phyloP scores from a whole-genome alignment of 169 alveolate genomes.

The Cryptosporidium tyzzeri region DNA sequence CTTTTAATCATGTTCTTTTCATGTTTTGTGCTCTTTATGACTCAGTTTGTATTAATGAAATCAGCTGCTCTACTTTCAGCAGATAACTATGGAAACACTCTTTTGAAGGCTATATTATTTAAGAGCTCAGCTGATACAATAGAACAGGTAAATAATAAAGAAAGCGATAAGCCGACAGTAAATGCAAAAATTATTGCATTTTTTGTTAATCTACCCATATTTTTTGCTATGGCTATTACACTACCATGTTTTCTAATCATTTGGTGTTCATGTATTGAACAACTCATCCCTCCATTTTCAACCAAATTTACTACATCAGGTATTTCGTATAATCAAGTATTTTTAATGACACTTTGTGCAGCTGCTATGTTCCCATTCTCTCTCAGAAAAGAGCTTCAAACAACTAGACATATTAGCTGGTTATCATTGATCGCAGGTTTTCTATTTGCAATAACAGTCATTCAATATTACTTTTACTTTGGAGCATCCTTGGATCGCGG shows the following conservation, averaged over 20 bases:
- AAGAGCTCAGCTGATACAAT: conserved; percentile 14
- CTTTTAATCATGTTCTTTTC: conserved; percentile 49
- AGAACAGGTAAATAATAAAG: not conserved
- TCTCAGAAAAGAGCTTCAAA: conserved; percentile 48
- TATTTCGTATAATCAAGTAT: conserved; percentile 22
- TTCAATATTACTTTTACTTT: conserved; percentile 45
- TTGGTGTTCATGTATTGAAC: conserved; percentile 75
- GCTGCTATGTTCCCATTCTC: conserved; percentile 64
- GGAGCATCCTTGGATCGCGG: conserved; percentile 48
- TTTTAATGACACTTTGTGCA: conserved; percentile 60
- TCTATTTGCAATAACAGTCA: conserved; percentile 57
- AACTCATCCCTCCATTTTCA: conserved; percentile 57
- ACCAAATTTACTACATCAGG: conserved; percentile 21
- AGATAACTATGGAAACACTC: conserved; percentile 69
- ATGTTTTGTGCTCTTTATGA: conserved; percentile 39
- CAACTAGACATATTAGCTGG: conserved; percentile 73
- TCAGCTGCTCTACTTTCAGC: conserved; percentile 36
- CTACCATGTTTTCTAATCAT: conserved; percentile 65
- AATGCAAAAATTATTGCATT: conserved; percentile 26
- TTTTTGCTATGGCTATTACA: conserved; percentile 65
- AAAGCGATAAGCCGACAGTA: not conserved
- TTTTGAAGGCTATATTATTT: conserved; percentile 25
- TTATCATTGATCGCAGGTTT: conserved; percentile 63
- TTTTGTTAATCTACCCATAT: conserved; percentile 62
- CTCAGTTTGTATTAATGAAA: conserved; percentile 67